Evolutionary conservation across 768 basidiomycete species (phyloP).

Genomic region (Galerina sulciceps): DNA sequence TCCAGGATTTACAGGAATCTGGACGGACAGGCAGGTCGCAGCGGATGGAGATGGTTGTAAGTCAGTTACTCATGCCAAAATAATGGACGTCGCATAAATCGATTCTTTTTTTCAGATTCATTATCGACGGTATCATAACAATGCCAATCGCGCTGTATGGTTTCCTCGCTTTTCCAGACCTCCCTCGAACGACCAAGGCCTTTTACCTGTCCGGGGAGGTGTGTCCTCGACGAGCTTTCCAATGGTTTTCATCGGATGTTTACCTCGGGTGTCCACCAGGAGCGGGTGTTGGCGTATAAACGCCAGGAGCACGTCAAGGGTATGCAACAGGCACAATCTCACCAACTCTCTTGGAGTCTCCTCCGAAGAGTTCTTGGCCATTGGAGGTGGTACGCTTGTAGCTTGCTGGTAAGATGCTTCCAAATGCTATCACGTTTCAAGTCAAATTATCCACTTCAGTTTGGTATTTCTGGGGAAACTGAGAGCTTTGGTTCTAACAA

Average conservation of each 20-base stretch:
- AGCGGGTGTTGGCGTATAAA: conserved; percentile 54
- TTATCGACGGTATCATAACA: conserved; percentile 74
- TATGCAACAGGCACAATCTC: conserved; percentile 41
- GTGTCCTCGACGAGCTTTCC: neutral
- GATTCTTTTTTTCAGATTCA: conserved; percentile 45
- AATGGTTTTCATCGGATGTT: neutral
- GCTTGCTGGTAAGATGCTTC: conserved; percentile 50
- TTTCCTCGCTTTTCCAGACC: conserved; percentile 74
- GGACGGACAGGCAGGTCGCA: conserved; percentile 53
- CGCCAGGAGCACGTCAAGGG: conserved; percentile 43
- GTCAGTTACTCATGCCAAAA: conserved; percentile 17
- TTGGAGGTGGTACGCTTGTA: conserved; percentile 75
- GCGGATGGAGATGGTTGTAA: conserved; percentile 73
- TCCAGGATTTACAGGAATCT: conserved; percentile 44
- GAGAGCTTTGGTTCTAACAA: conserved; percentile 75
- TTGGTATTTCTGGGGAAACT: conserved; percentile 67
- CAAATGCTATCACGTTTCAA: neutral
- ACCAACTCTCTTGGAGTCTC: conserved; percentile 50
- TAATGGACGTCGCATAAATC: neutral
- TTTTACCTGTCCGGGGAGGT: conserved; percentile 68
- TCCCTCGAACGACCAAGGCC: conserved; percentile 64
- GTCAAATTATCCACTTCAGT: conserved; percentile 37
- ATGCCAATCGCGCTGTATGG: conserved; percentile 74
- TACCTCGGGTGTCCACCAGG: conserved; percentile 35
- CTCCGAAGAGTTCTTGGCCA: conserved; percentile 53